Percentiles rank a stretch among this genome's conserved stretches.
These are phyloP conservation scores for Verticillium nubilum DNA, from an alignment of 2,329 filamentous ascomycete species.

Conservation along the genomic window DNA sequence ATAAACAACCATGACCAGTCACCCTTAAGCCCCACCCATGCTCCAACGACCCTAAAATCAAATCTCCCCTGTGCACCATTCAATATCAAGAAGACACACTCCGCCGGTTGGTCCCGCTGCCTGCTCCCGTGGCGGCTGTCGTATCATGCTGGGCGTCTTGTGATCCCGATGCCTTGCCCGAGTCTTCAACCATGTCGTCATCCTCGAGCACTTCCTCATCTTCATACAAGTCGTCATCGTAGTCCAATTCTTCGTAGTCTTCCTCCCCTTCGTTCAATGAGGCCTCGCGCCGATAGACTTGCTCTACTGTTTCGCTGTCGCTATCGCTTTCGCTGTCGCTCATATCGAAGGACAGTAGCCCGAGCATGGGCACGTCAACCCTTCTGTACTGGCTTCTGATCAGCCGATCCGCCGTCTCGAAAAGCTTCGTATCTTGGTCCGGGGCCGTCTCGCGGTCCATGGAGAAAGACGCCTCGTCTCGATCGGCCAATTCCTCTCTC, in stretches of 20 bases:
- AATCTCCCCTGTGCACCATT: background rate
- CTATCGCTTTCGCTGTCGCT: constrained; percentile 32
- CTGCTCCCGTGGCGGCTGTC: constrained; percentile 9
- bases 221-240: constrained; percentile 12
- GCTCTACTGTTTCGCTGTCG: constrained; percentile 17
- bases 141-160: constrained; percentile 9
- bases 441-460: constrained; percentile 29
- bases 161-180: constrained; percentile 2
- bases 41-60: background rate
- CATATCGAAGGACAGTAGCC: constrained; percentile 37
- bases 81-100: constrained; percentile 10
- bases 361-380: constrained; percentile 39
- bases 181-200: background rate
- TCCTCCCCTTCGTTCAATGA: constrained; percentile 21
- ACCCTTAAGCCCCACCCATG: background rate
- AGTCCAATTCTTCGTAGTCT: constrained; percentile 16
- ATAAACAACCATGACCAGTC: background rate
- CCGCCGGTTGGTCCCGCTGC: constrained; percentile 7
- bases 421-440: constrained; percentile 38
- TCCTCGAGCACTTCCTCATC: constrained; percentile 10
- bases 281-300: constrained; percentile 12
- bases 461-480: constrained; percentile 33
- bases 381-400: constrained; percentile 42
- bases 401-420: constrained; percentile 38
- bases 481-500: constrained; percentile 23